Evolutionary conservation across 2,329 filamentous ascomycete genomes (phyloP).

Genomic region (Chrysosporium keratinophilum): DNA sequence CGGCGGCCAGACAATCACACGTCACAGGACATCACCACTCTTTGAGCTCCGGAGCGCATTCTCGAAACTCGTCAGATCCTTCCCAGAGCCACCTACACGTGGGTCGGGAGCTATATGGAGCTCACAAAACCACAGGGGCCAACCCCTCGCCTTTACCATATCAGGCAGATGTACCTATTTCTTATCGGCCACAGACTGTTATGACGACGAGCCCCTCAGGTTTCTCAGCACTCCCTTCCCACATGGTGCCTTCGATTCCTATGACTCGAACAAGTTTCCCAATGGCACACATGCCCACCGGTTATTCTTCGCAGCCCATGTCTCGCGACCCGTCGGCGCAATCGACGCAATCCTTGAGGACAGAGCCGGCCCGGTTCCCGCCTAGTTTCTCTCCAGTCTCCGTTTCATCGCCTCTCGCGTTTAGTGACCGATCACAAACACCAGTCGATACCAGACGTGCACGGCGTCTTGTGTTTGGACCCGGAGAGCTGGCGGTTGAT

Average conservation of each 20-base stretch:
- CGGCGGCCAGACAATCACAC: background rate
- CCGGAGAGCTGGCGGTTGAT: conserved; percentile 10
- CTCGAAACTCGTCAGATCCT: conserved; percentile 1
- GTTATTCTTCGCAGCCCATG: conserved; percentile 25
- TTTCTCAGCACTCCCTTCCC: background rate
- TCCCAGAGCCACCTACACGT: background rate
- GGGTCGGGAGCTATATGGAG: background rate
- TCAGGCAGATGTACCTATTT: conserved; percentile 28
- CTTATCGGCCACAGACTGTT: conserved; percentile 20
- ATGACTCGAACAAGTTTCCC: conserved; percentile 4
- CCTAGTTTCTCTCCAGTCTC: conserved; percentile 12
- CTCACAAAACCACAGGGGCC: background rate
- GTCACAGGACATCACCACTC: background rate
- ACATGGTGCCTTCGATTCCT: background rate
- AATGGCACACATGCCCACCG: conserved; percentile 14
- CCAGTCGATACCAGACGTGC: conserved; percentile 9
- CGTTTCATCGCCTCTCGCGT: conserved; percentile 5
- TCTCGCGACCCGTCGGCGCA: conserved; percentile 22
- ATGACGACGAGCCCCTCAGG: conserved; percentile 13
- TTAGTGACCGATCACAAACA: background rate
- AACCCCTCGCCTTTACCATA: conserved; percentile 23
- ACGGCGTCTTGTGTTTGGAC: conserved; percentile 11
- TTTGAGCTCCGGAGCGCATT: background rate
- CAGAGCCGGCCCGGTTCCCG: conserved; percentile 17
- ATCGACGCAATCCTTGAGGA: conserved; percentile 20